phyloP scores from a whole-genome alignment of 2,329 filamentous ascomycete genomes.

The Ramichloridium luteum region DNA sequence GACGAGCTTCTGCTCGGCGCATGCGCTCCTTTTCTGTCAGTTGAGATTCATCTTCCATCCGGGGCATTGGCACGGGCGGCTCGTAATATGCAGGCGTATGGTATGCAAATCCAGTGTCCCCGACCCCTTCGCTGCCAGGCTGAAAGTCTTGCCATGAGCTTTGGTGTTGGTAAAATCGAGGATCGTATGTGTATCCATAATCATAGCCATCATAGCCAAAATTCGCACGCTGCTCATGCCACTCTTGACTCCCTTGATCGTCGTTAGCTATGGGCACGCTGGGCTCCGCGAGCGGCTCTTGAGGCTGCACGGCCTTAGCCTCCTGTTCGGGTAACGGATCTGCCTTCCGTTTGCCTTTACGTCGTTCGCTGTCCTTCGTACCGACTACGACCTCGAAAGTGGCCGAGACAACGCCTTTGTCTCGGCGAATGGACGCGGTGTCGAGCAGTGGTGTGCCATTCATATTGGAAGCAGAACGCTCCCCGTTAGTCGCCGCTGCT shows the following conservation, averaged over 20 bases:
- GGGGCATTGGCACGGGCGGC: constrained; percentile 36
- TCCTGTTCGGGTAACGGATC: constrained; percentile 2
- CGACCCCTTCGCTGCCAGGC: constrained; percentile 6
- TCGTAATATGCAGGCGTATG: constrained; percentile 7
- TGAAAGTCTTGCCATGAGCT: constrained; percentile 5
- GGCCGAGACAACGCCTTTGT: constrained; percentile 83
- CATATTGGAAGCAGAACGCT: constrained; percentile 9
- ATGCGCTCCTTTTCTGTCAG: constrained; percentile 74
- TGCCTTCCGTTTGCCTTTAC: constrained; percentile 35
- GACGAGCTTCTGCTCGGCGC: constrained; percentile 60
- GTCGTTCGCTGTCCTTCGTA: constrained; percentile 59
- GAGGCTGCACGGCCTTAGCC: neutral
- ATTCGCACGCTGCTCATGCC: constrained; percentile 14
- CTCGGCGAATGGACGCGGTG: constrained; percentile 71
- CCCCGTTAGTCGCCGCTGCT: constrained; percentile 4
- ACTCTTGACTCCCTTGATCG: constrained; percentile 7
- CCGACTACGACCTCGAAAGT: constrained; percentile 80
- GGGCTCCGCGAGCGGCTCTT: constrained; percentile 1
- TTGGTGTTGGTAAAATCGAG: constrained; percentile 3
- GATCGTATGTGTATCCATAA: constrained; percentile 4
- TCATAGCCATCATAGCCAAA: constrained; percentile 5
- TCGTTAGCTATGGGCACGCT: constrained; percentile 2
- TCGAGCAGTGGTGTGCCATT: constrained; percentile 58
- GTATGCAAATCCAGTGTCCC: constrained; percentile 8
- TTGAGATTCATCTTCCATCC: constrained; percentile 45